Evolutionary conservation across 169 alveolate genomes (phyloP), one percentile per base, ranked within the genome.

Genomic region (Sarcocystis neurona): DNA sequence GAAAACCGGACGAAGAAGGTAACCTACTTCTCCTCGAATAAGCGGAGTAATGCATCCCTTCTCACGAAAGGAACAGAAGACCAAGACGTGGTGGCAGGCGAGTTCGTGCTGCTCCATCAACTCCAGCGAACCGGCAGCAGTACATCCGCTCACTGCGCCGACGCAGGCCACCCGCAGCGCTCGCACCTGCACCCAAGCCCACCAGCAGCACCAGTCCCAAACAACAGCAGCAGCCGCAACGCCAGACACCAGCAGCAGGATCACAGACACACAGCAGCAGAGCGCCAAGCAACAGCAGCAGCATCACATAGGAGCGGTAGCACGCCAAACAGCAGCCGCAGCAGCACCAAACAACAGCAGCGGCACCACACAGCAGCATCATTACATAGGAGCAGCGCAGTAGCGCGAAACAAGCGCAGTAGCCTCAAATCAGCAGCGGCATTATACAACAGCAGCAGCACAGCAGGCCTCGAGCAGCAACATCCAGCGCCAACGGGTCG

Each of bases 21-120:
- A n/a, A n/a, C 53, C n/a, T 37, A 87, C 87, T 80, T 87, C 87
- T n/a, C 68, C 63, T 48, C 91, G 50, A 30, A 86, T 66, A 2
- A 86, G 86, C 30, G 91, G 91, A 0, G 91, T 72, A 63, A 80
- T 86, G 86, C 91, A 86, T 5, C 91, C 91, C 5, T 66, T 58
- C 32, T 86, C 91, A 50, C 91, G 63, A 41, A 74, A 86, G 79
- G 79, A 39, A 53, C 91, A 86, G 63, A 86, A 86, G 66, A 86
- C 66, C 4, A 86, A 70, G 66, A 86, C 91, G n/a, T 77, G 30
- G 48, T 77, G 87, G 68, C 91, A 86, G 18, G 48, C 20, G 70
- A 39, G 48, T 68, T 86, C 91, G 86, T 86, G 91, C 34, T 32
- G 34, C 50, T 86, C 91, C 47, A 86, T 86, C n/a, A 53, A 63